Conservation (phyloP, 2,329 filamentous ascomycete species). For the Gaeumannomyces tritici region DNA sequence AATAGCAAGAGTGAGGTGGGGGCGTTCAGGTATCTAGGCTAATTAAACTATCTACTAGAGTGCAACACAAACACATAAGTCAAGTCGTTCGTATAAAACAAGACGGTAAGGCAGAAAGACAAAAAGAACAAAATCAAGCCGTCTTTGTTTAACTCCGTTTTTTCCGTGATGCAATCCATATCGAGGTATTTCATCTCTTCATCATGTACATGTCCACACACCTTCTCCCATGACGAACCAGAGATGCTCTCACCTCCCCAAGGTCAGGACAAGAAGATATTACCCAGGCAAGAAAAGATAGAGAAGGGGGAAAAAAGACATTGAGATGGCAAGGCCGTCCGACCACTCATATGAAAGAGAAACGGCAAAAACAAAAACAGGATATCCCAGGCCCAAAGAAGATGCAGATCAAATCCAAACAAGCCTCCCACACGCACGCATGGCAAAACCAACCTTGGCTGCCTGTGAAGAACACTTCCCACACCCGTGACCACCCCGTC, state of each 20-base stretch:
- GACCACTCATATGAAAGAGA: background rate
- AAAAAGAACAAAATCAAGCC: background rate
- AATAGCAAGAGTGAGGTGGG: background rate
- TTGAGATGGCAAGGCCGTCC: background rate
- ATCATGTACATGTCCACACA: background rate
- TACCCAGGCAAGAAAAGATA: background rate
- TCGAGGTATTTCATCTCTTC: background rate
- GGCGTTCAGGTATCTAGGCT: background rate
- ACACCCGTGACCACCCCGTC: background rate
- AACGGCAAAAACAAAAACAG: too few species aligned
- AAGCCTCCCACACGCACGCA: background rate
- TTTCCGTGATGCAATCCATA: background rate
- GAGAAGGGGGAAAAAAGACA: background rate
- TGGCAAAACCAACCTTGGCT: background rate
- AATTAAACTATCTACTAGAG: background rate
- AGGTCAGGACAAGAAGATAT: background rate
- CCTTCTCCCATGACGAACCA: background rate
- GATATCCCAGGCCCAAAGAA: background rate
- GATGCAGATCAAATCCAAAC: background rate
- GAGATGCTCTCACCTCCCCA: background rate
- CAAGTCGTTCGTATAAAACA: background rate
- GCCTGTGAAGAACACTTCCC: background rate
- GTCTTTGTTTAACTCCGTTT: background rate
- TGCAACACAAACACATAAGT: background rate
- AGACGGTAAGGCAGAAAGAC: background rate